These are phyloP conservation scores for Colletotrichum filicis DNA, from an alignment of 2,329 filamentous ascomycete species.

Conservation along the genomic window DNA sequence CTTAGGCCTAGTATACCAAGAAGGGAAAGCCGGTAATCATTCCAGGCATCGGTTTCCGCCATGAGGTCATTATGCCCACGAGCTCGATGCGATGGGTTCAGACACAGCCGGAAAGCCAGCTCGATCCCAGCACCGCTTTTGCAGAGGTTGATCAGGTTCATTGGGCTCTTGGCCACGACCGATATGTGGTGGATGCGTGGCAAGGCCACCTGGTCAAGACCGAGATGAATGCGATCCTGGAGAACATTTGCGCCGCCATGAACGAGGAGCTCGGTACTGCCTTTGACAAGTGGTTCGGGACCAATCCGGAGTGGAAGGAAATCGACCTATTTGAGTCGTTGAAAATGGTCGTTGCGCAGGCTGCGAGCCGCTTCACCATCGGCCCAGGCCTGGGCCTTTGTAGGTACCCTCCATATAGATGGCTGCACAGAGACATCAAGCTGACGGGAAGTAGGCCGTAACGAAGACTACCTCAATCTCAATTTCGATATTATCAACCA, in stretches of 20 bases:
- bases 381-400: conserved; percentile 43
- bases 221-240: conserved; percentile 47
- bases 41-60: conserved; percentile 51
- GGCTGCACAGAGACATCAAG: no score
- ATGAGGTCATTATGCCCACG: conserved; percentile 55
- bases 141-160: conserved; percentile 49
- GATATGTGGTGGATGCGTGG: conserved; percentile 48
- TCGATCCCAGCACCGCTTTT: conserved; percentile 49
- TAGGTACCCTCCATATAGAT: conserved; percentile 11
- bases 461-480: conserved; percentile 47
- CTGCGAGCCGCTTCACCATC: conserved; percentile 44
- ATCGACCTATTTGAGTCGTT: conserved; percentile 42
- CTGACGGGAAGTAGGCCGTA: conserved; percentile 38
- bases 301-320: conserved; percentile 47
- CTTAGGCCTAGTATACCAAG: conserved; percentile 50
- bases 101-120: conserved; percentile 50
- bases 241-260: conserved; percentile 46
- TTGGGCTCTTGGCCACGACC: conserved; percentile 49
- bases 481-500: conserved; percentile 44
- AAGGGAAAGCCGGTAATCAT: conserved; percentile 53
- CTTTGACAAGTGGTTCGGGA: conserved; percentile 49
- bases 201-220: conserved; percentile 48
- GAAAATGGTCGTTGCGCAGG: conserved; percentile 45
- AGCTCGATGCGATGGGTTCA: conserved; percentile 52
- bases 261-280: conserved; percentile 47